Evolutionary conservation across 108 stramenopile genomes (phyloP), one percentile per base, ranked within the genome.

Genomic region (Poteriospumella lacustris): DNA sequence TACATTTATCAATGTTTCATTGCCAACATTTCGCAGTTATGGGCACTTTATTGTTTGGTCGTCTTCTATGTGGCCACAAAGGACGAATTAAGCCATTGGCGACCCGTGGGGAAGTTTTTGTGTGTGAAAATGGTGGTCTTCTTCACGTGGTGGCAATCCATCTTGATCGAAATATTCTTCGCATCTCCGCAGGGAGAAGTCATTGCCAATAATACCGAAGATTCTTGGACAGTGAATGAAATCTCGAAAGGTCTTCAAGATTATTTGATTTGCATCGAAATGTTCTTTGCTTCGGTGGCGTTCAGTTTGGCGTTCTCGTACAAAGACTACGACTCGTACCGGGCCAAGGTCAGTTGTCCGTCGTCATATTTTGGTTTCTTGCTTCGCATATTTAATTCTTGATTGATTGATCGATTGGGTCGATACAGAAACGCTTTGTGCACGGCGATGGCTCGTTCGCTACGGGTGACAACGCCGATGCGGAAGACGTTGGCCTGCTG

Each of bases 111-210:
- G n/a, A 98, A 98, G 79, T 98, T 98, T 76, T 68, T 96, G 0
- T 93, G 92, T 69, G 88, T 98, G 56, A 98, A 98, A 82, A 92
- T 92, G 26, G 94, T 98, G n/a, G 91, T 98, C 1, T 98, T 98
- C 83, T 93, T 96, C 75, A 93, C 94, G 0, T 98, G 92, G 90
- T 96, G 95, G 97, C 97, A 98, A 83, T 87, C 91, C 15, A 89
- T 96, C 9, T 78, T 84, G 28, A 92, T 98, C 59, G 88, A 89
- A 33, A 91, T 91, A 38, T 59, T 95, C 68, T 39, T 31, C 52
- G 79, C 52, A 15, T 15, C 52, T 19, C 24, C 52, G 52, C 15
- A 56, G 15, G 24, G 24, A 19, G 24, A 19, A 15, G 24, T 56
- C 24, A 24, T 56, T 56, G 15, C 52, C 15, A 56, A 56, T 56